These are phyloP conservation scores for Toxoplasma gondii DNA, from an alignment of 169 alveolate genomes.

Conservation along the genomic window DNA sequence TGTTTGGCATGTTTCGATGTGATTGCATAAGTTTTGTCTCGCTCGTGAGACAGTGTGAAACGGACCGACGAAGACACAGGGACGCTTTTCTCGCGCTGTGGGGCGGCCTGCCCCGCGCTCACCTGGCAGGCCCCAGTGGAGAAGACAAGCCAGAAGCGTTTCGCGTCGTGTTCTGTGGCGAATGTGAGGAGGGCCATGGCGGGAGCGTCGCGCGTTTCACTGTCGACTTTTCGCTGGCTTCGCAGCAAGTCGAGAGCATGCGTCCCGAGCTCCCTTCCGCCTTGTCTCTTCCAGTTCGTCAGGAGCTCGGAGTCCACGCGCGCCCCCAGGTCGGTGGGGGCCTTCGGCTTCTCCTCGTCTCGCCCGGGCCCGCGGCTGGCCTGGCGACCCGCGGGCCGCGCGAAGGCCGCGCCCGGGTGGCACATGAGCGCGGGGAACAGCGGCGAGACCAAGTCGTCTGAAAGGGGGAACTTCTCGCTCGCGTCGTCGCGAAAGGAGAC, in stretches of 20 bases:
- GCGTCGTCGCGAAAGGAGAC: background rate
- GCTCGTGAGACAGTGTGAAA: too few relatives aligned
- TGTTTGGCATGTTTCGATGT: too few relatives aligned
- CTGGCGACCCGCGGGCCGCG: background rate
- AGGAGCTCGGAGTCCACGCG: background rate
- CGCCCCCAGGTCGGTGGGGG: background rate
- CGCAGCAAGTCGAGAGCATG: background rate
- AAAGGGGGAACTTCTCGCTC: background rate
- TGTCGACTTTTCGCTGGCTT: background rate
- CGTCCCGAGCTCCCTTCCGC: background rate
- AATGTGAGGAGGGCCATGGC: constrained; percentile 31
- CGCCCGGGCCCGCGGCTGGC: background rate
- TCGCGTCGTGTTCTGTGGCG: constrained; percentile 29
- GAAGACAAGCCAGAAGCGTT: constrained; percentile 40
- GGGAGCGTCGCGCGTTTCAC: background rate
- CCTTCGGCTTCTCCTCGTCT: background rate
- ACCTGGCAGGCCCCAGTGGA: constrained; percentile 39
- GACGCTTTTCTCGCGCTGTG: too few relatives aligned
- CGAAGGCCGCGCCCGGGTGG: background rate
- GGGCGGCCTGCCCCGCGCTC: background rate
- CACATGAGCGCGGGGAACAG: background rate
- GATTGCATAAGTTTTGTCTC: too few relatives aligned
- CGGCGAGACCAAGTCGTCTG: background rate
- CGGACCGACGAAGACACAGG: too few relatives aligned
- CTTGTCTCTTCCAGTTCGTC: background rate